Evolutionary conservation across 1,284 basidiomycete genomes (phyloP), one percentile per base, ranked within the genome.

Genomic region (Malassezia japonica): DNA sequence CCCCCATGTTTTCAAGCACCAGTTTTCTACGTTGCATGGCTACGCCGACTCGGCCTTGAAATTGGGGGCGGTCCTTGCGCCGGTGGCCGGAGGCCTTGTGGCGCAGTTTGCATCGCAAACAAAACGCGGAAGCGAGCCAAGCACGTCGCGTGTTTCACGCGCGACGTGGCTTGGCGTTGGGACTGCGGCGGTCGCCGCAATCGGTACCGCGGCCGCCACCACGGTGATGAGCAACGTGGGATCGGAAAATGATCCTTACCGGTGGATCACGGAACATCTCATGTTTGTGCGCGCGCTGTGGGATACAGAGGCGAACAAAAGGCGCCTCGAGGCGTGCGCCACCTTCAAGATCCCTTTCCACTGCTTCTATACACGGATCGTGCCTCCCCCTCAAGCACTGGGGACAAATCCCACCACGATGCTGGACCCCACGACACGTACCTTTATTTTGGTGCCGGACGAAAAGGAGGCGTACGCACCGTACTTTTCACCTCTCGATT

Each of bases 221-320:
- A 59, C 84, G n/a, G 75, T 91, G 33, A 79, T 79, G 5, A 78
- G 78, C 25, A 35, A 24, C 81, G 59, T 85, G 2, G 85, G 85
- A 64, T 77, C 78, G 13, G 39, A 64, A 39, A 55, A 60, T 31
- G 61, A 59, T 7, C 58, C 65, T 7, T 71, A 65, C 36, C 50
- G 56, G 18, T 91, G 84, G 82, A 82, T 84, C 4, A 82, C 79
- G 18, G 89, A 92, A 58, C 91, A 96, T 73, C 81, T 94, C 80
- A 84, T 84, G 63, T 96, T 87, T 72, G 83, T 94, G 13, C 82
- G 83, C 33, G 87, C 81, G 57, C 76, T 95, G 10, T 95, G 89
- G 89, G 84, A 92, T 62, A 81, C 83, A 56, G 76, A 79, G 24
- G 78, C 76, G 1, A 75, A 90, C 69, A 77, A 78, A 43, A 74